phyloP scores from a whole-genome alignment of 2,329 filamentous ascomycete species.

The Byssochlamys sp. region DNA sequence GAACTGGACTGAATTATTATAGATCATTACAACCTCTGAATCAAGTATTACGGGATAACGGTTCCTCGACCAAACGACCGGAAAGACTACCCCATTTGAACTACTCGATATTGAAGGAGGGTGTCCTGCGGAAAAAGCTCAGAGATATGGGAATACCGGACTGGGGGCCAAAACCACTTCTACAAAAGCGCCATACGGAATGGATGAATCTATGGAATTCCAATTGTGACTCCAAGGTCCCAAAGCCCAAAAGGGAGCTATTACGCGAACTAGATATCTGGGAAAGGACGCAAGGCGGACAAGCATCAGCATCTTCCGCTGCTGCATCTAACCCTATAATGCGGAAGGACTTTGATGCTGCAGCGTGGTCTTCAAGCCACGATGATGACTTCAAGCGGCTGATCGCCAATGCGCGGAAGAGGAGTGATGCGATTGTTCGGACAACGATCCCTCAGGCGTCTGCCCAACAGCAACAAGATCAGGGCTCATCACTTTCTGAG shows the following conservation, averaged over 20 bases:
- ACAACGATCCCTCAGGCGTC: slow-evolving; percentile 18
- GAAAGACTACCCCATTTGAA: slow-evolving; percentile 71
- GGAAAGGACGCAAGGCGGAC: slow-evolving; percentile 71
- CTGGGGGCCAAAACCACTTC: slow-evolving; percentile 55
- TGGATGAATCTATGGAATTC: slow-evolving; percentile 96
- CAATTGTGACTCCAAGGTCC: slow-evolving; percentile 75
- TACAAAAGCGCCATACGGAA: slow-evolving; percentile 76
- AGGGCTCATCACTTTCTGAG: neutral
- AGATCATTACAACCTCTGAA: slow-evolving; percentile 15
- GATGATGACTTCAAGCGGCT: slow-evolving; percentile 66
- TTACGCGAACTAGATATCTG: slow-evolving; percentile 71
- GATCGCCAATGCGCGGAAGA: slow-evolving; percentile 63
- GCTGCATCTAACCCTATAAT: slow-evolving; percentile 46
- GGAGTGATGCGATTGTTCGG: slow-evolving; percentile 26
- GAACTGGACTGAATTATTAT: neutral
- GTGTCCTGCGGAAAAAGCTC: slow-evolving; percentile 68
- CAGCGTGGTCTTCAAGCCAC: slow-evolving; percentile 64
- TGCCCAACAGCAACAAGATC: neutral
- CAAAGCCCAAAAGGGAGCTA: slow-evolving; percentile 61
- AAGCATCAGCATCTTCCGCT: slow-evolving; percentile 31
- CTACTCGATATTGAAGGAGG: slow-evolving; percentile 78
- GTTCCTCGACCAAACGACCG: slow-evolving; percentile 28
- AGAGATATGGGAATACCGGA: slow-evolving; percentile 67
- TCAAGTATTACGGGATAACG: slow-evolving; percentile 9
- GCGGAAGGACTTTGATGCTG: slow-evolving; percentile 79